phyloP scores from a whole-genome alignment of 805 yeast genomes.

The Starmerella tilneyi region DNA sequence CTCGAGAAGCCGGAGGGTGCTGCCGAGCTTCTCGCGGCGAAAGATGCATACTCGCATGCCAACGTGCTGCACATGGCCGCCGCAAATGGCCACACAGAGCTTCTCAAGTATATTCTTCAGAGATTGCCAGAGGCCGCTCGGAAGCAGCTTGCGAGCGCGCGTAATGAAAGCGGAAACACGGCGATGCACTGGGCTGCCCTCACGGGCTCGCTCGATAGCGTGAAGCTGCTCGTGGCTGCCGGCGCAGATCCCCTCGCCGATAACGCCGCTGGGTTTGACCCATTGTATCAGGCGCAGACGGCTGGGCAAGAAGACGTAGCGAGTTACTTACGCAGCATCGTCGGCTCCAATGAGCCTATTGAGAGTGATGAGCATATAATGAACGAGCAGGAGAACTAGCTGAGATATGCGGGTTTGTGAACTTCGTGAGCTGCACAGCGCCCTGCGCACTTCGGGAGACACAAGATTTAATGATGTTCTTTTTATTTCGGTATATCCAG shows the following conservation, averaged over 20 bases:
- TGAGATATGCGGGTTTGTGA: neutral
- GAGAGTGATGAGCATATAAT: no score
- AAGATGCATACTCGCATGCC: slow-evolving; percentile 53
- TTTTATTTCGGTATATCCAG: slow-evolving; percentile 45
- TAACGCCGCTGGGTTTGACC: slow-evolving; percentile 69
- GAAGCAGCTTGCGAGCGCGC: slow-evolving; percentile 38
- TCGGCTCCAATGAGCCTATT: slow-evolving; percentile 33
- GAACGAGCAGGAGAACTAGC: slow-evolving; percentile 2
- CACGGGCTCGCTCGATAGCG: slow-evolving; percentile 71
- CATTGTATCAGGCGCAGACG: slow-evolving; percentile 80
- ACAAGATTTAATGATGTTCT: no score
- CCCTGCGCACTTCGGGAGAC: neutral
- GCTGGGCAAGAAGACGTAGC: slow-evolving; percentile 68
- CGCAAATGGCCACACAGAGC: slow-evolving; percentile 80
- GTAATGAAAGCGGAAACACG: slow-evolving; percentile 81
- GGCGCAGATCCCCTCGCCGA: slow-evolving; percentile 75
- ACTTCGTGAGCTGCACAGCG: neutral
- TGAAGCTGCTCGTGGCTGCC: slow-evolving; percentile 58
- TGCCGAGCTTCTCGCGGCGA: slow-evolving; percentile 39
- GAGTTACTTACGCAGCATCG: slow-evolving; percentile 62
- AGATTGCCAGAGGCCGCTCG: slow-evolving; percentile 33
- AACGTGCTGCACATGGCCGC: slow-evolving; percentile 92
- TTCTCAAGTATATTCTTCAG: slow-evolving; percentile 49
- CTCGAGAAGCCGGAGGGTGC: slow-evolving; percentile 39
- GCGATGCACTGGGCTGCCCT: slow-evolving; percentile 94